Evolutionary conservation across 306 rosid species (phyloP).

Genomic region (Pterocarpus macrocarpus): DNA sequence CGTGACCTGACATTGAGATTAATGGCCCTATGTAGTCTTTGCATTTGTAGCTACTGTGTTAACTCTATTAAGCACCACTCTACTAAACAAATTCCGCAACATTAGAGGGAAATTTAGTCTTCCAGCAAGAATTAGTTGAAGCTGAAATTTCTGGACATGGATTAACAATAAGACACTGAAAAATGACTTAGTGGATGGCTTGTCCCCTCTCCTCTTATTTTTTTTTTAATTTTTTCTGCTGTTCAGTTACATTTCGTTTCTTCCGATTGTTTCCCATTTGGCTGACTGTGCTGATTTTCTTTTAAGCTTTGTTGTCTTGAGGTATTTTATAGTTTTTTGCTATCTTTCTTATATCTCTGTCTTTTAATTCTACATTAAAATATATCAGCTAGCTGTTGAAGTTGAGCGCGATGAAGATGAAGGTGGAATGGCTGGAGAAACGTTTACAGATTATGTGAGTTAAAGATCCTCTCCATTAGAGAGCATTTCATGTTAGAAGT

Average conservation of each 20-base stretch:
- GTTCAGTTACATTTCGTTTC: not conserved
- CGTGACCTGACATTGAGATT: not conserved
- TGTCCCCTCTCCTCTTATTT: not conserved
- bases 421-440: slow-evolving; percentile 94
- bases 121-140: not conserved
- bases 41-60: too few relatives aligned
- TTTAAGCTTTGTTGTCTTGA: not conserved
- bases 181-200: slow-evolving; percentile 4
- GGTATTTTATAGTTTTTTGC: slow-evolving; percentile 5
- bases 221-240: not conserved
- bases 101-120: not conserved
- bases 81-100: not conserved
- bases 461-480: slow-evolving; percentile 31
- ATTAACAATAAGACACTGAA: slow-evolving; percentile 5
- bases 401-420: slow-evolving; percentile 99
- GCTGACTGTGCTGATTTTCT: not conserved
- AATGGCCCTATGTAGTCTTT: too few relatives aligned
- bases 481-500: slow-evolving; percentile 24
- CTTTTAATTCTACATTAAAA: not conserved
- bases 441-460: slow-evolving; percentile 98
- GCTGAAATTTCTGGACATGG: not conserved
- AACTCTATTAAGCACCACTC: not conserved
- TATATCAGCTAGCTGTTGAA: slow-evolving; percentile 85
- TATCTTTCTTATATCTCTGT: not conserved
- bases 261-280: not conserved